phyloP scores from a whole-genome alignment of 2,329 filamentous ascomycete species.

The Nigrospora osmanthi region DNA sequence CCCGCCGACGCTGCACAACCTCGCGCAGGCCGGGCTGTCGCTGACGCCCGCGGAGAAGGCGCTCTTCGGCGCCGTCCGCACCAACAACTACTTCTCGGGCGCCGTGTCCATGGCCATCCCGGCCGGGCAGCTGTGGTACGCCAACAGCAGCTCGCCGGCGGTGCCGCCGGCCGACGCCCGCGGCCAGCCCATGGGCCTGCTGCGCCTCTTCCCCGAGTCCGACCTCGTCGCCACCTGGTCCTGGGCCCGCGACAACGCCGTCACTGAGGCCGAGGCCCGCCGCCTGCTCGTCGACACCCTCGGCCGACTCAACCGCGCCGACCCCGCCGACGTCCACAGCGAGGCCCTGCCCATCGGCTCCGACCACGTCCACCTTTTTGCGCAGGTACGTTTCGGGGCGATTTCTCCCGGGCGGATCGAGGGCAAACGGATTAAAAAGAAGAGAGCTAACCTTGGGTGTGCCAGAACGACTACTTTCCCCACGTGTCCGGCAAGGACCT shows the following conservation, averaged over 20 bases:
- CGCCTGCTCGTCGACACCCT: background rate
- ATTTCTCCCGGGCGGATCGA: too few species aligned
- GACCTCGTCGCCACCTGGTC: background rate
- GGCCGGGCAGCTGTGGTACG: background rate
- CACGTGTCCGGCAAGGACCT: background rate
- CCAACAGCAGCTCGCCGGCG: background rate
- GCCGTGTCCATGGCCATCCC: background rate
- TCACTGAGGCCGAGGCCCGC: background rate
- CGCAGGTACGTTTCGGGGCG: background rate
- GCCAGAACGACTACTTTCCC: background rate
- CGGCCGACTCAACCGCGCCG: background rate
- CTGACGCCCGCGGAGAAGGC: background rate
- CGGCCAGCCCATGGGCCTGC: background rate
- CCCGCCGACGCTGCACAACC: background rate
- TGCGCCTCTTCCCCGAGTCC: background rate
- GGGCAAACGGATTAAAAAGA: too few species aligned
- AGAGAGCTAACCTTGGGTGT: too few species aligned
- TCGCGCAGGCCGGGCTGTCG: background rate
- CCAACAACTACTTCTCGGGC: background rate
- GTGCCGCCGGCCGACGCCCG: background rate
- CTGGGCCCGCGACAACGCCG: background rate
- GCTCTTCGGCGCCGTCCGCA: background rate
- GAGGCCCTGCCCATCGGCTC: background rate
- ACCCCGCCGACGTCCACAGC: conserved; percentile 4
- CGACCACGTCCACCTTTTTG: background rate